Evolutionary conservation across 2,329 filamentous ascomycete genomes (phyloP).

Genomic region (Cercospora sp.): DNA sequence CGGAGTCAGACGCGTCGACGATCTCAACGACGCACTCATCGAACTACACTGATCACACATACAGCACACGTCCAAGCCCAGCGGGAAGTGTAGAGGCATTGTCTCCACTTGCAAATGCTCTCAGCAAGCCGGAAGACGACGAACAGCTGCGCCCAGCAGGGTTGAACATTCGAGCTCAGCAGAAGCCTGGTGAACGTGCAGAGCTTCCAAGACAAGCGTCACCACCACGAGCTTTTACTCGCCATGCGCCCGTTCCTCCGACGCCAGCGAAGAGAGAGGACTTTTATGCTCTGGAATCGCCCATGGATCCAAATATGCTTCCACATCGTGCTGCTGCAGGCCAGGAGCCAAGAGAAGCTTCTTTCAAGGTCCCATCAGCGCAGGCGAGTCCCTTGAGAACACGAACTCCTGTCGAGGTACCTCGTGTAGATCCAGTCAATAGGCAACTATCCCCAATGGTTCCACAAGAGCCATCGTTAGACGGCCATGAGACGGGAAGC

Average conservation of each 20-base stretch:
- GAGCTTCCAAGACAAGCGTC: slow-evolving; percentile 30
- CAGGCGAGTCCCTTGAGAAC: slow-evolving; percentile 2
- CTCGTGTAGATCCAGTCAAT: not conserved
- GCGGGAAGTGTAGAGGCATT: slow-evolving; percentile 37
- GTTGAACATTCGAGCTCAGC: slow-evolving; percentile 27
- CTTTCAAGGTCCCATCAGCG: not conserved
- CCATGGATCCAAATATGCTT: slow-evolving; percentile 36
- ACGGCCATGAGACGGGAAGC: not conserved
- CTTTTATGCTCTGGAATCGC: slow-evolving; percentile 33
- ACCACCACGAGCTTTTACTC: slow-evolving; percentile 20
- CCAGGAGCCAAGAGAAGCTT: slow-evolving; percentile 25
- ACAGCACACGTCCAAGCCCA: slow-evolving; percentile 36
- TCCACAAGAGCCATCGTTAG: not conserved
- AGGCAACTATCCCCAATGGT: not conserved
- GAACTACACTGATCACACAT: slow-evolving; percentile 28
- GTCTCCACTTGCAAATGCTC: slow-evolving; percentile 25
- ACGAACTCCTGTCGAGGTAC: slow-evolving; percentile 5
- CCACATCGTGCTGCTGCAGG: not conserved
- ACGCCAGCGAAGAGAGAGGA: not conserved
- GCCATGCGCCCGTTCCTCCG: not conserved
- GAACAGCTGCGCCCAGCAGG: slow-evolving; percentile 30
- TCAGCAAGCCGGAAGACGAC: slow-evolving; percentile 27
- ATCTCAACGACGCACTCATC: slow-evolving; percentile 27
- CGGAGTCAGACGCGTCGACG: slow-evolving; percentile 35
- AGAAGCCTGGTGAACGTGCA: slow-evolving; percentile 32